These are phyloP conservation scores for Ensete ventricosum DNA, from an alignment of 176 grass and related monocot genomes.

Conservation along the genomic window DNA sequence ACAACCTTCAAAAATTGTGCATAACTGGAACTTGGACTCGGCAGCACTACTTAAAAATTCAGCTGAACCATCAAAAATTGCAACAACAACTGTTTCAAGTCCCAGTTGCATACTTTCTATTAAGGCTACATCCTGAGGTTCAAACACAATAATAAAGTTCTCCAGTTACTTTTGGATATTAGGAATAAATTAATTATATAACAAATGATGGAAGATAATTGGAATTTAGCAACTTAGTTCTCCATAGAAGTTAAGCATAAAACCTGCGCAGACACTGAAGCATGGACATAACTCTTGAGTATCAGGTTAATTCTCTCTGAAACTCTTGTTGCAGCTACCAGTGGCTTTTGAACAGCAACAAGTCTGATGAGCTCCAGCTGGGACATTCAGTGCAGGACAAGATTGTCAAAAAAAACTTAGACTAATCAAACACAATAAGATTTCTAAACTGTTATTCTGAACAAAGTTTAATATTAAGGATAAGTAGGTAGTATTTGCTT, in stretches of 20 bases:
- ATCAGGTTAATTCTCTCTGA: constrained; percentile 65
- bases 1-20: constrained; percentile 70
- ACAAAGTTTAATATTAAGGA: too few relatives aligned
- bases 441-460: background rate
- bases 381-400: constrained; percentile 11
- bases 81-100: constrained; percentile 62
- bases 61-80: constrained; percentile 70
- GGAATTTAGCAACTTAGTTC: constrained; percentile 15
- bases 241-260: constrained; percentile 7
- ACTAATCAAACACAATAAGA: background rate
- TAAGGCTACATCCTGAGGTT: constrained; percentile 57
- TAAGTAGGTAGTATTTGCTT: too few relatives aligned
- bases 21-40: constrained; percentile 58
- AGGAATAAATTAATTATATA: background rate
- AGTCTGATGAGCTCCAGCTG: constrained; percentile 95
- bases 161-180: background rate
- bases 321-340: constrained; percentile 62
- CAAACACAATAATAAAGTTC: constrained; percentile 20
- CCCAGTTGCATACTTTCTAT: constrained; percentile 72
- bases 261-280: constrained; percentile 66
- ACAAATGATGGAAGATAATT: background rate
- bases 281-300: constrained; percentile 45
- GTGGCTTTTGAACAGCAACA: constrained; percentile 72
- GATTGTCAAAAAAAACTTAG: background rate
- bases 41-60: constrained; percentile 43